These are phyloP conservation scores for Nematocida parisii DNA, from an alignment of 371 early-diverging fungal genomes.

Conservation along the genomic window DNA sequence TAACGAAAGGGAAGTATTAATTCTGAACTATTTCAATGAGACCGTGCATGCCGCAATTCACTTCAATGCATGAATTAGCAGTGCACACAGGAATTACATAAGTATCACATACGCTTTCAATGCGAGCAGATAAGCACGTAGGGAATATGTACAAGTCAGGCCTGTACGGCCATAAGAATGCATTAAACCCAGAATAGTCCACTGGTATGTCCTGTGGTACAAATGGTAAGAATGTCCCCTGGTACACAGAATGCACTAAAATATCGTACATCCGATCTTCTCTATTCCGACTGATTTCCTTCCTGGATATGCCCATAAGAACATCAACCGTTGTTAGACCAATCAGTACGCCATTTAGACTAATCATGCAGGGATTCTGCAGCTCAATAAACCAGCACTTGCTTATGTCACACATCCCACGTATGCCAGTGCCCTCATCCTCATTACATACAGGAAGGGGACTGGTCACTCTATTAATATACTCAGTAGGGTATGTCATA, in stretches of 20 bases:
- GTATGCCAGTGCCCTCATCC: background rate
- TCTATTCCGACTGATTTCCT: conserved; percentile 13
- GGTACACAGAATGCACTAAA: conserved; percentile 15
- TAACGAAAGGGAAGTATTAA: background rate
- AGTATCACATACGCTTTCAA: background rate
- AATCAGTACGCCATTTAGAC: conserved; percentile 22
- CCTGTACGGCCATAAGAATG: conserved; percentile 15
- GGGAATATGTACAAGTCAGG: conserved; percentile 33
- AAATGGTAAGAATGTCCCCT: conserved; percentile 32
- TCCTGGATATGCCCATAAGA: conserved; percentile 9
- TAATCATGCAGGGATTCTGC: conserved; percentile 28
- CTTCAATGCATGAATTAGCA: background rate
- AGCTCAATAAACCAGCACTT: conserved; percentile 6
- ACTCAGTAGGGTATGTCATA: conserved; percentile 45
- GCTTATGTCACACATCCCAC: background rate
- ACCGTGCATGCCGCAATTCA: too few relatives aligned
- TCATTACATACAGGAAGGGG: background rate
- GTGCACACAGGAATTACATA: background rate
- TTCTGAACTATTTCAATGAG: background rate
- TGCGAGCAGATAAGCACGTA: background rate
- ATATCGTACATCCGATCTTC: background rate
- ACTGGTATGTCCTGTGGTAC: conserved; percentile 19
- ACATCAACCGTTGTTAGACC: conserved; percentile 11
- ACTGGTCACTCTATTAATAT: background rate
- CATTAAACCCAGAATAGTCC: conserved; percentile 10